These are phyloP conservation scores for Ceratocystis cubensis DNA, from an alignment of 2,329 filamentous ascomycete species.

Conservation along the genomic window DNA sequence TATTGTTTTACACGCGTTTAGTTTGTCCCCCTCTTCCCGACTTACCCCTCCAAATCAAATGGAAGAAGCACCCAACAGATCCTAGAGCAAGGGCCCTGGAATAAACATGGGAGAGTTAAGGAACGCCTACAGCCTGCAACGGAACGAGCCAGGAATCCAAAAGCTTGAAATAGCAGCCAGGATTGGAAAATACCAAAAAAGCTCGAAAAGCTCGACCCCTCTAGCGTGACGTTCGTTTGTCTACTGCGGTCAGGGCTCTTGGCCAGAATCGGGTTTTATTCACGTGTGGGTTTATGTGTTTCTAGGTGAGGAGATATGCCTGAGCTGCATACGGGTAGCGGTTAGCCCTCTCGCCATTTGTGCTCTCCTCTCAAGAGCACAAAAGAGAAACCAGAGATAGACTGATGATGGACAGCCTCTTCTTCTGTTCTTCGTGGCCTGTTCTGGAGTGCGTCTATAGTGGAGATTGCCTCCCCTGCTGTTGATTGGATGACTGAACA, in stretches of 20 bases:
- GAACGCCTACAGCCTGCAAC: background rate
- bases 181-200: background rate
- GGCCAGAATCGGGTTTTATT: background rate
- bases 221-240: conserved; percentile 2
- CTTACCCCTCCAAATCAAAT: conserved; percentile 3
- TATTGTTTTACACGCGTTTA: background rate
- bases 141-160: conserved; percentile 1
- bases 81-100: background rate
- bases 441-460: background rate
- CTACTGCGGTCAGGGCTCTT: background rate
- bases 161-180: conserved; percentile 9
- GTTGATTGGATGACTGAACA: conserved; percentile 3
- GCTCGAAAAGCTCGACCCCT: conserved; percentile 8
- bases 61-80: background rate
- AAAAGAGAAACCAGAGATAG: too few species aligned
- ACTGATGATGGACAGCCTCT: background rate
- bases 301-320: background rate
- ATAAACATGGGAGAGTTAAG: background rate
- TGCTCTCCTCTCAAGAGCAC: too few species aligned
- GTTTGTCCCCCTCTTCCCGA: background rate
- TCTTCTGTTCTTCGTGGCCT: background rate
- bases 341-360: too few species aligned
- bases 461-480: background rate
- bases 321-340: background rate
- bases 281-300: background rate